Conservation (phyloP, 1,284 basidiomycete genomes). For the Ustilago cynodontis region DNA sequence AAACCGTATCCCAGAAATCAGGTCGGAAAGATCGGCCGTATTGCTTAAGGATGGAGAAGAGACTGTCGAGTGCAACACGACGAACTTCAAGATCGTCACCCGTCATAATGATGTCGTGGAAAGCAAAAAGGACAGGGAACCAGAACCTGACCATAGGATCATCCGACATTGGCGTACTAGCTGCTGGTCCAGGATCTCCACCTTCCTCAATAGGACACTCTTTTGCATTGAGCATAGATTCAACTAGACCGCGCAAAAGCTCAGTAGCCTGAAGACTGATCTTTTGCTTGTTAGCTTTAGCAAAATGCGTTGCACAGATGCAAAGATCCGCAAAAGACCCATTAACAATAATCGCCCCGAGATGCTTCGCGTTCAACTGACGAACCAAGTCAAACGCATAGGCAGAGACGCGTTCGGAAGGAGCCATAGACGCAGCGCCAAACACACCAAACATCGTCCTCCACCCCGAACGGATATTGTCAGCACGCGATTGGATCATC, state of each 20-base stretch:
- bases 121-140: slow-evolving; percentile 95
- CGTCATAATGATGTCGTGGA: slow-evolving; percentile 99
- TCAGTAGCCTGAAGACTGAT: slow-evolving; percentile 95
- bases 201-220: slow-evolving; percentile 56
- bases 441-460: slow-evolving; percentile 99
- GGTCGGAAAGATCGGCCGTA: slow-evolving; percentile 88
- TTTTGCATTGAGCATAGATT: slow-evolving; percentile 79
- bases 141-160: slow-evolving; percentile 76
- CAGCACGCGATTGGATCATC: slow-evolving; percentile 95
- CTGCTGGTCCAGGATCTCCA: slow-evolving; percentile 57
- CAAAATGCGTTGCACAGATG: slow-evolving; percentile 98
- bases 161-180: slow-evolving; percentile 54
- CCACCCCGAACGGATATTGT: slow-evolving; percentile 98
- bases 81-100: slow-evolving; percentile 98
- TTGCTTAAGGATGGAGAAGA: slow-evolving; percentile 92
- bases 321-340: slow-evolving; percentile 96
- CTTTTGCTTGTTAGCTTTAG: slow-evolving; percentile 98
- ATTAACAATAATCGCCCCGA: slow-evolving; percentile 87
- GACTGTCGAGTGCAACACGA: slow-evolving; percentile 84
- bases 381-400: slow-evolving; percentile 97
- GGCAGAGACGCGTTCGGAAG: slow-evolving; percentile 90
- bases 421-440: slow-evolving; percentile 92
- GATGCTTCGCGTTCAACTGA: slow-evolving; percentile 89
- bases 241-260: slow-evolving; percentile 86
- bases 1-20: slow-evolving; percentile 98